Base-by-base conservation (phyloP, 257 asterid species). In the Solanum etuberosum region DNA sequence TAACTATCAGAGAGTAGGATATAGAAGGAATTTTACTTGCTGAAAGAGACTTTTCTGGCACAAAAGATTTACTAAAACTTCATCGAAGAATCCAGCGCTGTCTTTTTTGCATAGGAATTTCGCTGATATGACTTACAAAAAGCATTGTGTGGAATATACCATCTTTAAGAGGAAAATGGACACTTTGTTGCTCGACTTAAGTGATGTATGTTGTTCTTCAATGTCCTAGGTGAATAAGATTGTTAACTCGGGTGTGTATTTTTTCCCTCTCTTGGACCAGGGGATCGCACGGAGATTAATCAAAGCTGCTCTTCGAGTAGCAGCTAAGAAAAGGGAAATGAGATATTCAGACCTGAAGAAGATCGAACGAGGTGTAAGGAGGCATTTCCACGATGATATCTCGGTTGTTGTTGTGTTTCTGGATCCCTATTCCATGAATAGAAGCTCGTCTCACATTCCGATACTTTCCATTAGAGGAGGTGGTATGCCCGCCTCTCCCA, bases 331-430 rank as follows among this genome's bases (percentile, higher is more conserved):
- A 90, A 92, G 99, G 65, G 99, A 97, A 86, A 97, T 97, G 98
- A 88, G 99, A 20, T 96, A 96, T 86, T 87, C 99, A 3, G 99
- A 97, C 90, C 88, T 97, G 74, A 95, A 97, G 94, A 95, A 97
- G 84, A 97, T 97, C 1, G 99, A 94, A 21, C 82, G 95, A 72
- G 99, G 99, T 1, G 95, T 97, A 65, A 93, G 99, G 91, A 93
- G 99, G 89, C 98, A 96, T 94, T 97, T 97, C 90, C 99, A 97
- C 20, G 99, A 97, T 25, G 99, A 97, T 88, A 95, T 97, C 83
- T 92, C 98, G 2, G 99, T 93, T 4, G 94, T 93, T 71, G 98
- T 96, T 9, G 94, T 96, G 86, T 96, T 91, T 85, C 83, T 96
- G 38, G 97, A 96, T 86, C 91, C 86, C 25, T 86, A 91, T 73